These are phyloP conservation scores for Jamesozyma hellenica DNA, from an alignment of 805 yeast genomes.

Conservation along the genomic window DNA sequence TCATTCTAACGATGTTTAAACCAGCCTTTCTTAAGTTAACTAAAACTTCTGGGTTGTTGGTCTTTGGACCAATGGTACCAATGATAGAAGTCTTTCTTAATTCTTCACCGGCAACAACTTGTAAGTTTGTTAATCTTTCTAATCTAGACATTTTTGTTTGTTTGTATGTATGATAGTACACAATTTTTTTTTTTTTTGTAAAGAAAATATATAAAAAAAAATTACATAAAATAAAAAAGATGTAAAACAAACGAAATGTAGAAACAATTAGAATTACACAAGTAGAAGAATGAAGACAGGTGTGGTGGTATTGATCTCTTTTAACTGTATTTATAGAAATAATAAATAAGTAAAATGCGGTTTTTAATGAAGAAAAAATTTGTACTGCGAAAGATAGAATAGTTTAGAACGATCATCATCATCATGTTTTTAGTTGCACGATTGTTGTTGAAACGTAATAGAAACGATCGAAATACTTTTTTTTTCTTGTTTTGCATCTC, in stretches of 20 bases:
- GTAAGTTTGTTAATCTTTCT: slow-evolving; percentile 76
- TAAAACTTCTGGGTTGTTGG: slow-evolving; percentile 79
- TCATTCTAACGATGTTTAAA: slow-evolving; percentile 95
- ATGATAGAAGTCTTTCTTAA: slow-evolving; percentile 92
- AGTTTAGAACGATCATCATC: no score
- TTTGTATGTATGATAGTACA: slow-evolving; percentile 2
- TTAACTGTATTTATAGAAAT: neutral
- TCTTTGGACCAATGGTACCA: slow-evolving; percentile 98
- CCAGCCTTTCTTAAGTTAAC: slow-evolving; percentile 92
- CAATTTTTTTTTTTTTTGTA: neutral
- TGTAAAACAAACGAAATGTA: neutral
- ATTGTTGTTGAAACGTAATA: no score
- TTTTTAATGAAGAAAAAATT: neutral
- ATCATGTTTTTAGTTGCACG: no score
- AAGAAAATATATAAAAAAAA: no score
- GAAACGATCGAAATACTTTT: no score
- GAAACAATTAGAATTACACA: no score
- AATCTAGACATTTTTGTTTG: slow-evolving; percentile 35
- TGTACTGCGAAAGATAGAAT: no score
- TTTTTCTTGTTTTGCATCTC: no score
- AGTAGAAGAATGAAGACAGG: no score
- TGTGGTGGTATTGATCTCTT: no score
- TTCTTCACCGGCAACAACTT: slow-evolving; percentile 68
- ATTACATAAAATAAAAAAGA: neutral
- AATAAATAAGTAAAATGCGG: neutral